phyloP scores from a whole-genome alignment of 2,329 filamentous ascomycete species.

The Microsporum ferrugineum region DNA sequence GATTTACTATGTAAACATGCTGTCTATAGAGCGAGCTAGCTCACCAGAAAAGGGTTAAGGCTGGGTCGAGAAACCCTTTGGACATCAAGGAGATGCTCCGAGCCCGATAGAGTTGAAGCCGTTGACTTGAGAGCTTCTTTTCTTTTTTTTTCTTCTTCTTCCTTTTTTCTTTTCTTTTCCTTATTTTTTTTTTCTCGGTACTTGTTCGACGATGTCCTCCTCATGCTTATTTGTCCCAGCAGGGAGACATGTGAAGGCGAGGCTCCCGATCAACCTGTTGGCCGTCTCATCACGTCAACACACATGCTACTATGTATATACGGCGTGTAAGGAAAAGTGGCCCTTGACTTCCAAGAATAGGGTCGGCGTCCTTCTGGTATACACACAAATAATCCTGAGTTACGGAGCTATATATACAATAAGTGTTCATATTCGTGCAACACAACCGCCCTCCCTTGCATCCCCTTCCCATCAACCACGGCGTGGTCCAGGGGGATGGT shows the following conservation, averaged over 20 bases:
- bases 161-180: neutral
- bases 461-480: neutral
- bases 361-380: neutral
- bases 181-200: neutral
- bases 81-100: neutral
- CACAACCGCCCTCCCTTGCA: neutral
- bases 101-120: conserved; percentile 2
- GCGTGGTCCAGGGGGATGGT: neutral
- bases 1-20: too few species aligned
- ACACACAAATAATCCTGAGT: too few species aligned
- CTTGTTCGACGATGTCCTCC: neutral
- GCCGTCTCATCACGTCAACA: neutral
- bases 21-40: too few species aligned
- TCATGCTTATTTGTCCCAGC: neutral
- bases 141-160: neutral
- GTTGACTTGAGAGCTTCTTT: conserved; percentile 2
- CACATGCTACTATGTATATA: neutral
- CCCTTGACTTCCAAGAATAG: neutral
- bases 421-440: neutral
- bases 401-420: too few species aligned
- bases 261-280: neutral
- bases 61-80: neutral
- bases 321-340: neutral
- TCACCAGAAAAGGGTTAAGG: neutral
- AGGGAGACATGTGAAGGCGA: neutral